These are phyloP conservation scores for Fusarium liriodendri DNA, from an alignment of 2,329 filamentous ascomycete genomes.

Conservation along the genomic window DNA sequence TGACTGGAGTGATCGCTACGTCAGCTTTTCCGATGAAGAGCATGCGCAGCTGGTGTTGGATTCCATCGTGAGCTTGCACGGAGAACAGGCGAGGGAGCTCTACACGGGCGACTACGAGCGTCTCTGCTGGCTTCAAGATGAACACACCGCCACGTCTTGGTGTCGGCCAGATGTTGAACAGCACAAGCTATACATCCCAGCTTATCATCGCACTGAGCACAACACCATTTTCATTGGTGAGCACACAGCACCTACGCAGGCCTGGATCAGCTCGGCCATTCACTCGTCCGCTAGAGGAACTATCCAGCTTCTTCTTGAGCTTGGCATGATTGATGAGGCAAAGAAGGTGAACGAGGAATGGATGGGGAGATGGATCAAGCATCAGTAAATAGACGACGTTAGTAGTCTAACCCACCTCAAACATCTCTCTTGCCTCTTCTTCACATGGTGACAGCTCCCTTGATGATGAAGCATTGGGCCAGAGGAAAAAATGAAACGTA, in stretches of 20 bases:
- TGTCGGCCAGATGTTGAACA: constrained; percentile 69
- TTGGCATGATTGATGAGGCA: constrained; percentile 36
- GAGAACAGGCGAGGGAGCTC: neutral
- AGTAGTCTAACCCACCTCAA: neutral
- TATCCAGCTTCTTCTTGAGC: constrained; percentile 54
- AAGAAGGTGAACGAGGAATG: constrained; percentile 17
- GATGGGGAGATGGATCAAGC: constrained; percentile 14
- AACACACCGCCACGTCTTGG: constrained; percentile 59
- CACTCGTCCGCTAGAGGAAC: constrained; percentile 75
- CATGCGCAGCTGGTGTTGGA: constrained; percentile 11
- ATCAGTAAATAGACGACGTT: neutral
- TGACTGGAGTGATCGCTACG: constrained; percentile 10
- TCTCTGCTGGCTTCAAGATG: constrained; percentile 19
- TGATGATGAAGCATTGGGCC: neutral
- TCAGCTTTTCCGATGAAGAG: constrained; percentile 48
- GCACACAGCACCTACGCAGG: constrained; percentile 78
- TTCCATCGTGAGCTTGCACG: constrained; percentile 15
- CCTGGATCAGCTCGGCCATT: constrained; percentile 75
- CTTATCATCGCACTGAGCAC: constrained; percentile 76
- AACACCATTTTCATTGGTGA: constrained; percentile 77
- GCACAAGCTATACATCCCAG: constrained; percentile 76
- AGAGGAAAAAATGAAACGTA: too few relatives aligned
- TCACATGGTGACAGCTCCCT: neutral
- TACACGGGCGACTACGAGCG: constrained; percentile 21
- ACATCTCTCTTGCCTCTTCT: neutral